phyloP scores from a whole-genome alignment of 1,139 yeast genomes.

The Saccharomyces hybrid region DNA sequence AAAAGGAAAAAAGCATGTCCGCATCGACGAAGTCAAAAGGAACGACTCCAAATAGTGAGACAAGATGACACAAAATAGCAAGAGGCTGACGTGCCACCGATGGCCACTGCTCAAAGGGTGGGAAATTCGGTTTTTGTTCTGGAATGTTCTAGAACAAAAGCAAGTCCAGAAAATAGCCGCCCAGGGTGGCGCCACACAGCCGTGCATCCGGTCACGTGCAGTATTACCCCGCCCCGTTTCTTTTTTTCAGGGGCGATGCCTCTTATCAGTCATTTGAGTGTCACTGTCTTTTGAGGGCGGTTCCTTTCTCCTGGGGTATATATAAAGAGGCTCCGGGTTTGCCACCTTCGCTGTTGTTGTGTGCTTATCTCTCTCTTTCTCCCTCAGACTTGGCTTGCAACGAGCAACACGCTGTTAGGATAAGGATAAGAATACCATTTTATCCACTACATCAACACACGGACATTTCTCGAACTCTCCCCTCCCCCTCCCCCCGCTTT shows the following conservation, averaged over 20 bases:
- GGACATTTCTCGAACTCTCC: not conserved
- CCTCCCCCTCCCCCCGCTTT: not conserved
- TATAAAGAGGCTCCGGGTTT: not conserved
- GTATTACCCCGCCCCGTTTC: conserved; percentile 2
- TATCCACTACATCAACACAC: not conserved
- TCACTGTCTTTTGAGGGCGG: not conserved
- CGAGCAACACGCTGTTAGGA: not conserved
- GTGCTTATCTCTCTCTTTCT: not conserved
- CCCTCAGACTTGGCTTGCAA: not conserved
- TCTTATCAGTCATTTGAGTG: not conserved
- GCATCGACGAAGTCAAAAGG: not conserved
- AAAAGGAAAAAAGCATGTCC: not conserved
- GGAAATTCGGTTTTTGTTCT: not conserved
- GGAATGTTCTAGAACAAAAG: not conserved
- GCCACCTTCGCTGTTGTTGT: not conserved
- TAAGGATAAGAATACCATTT: not conserved
- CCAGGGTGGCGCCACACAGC: not conserved
- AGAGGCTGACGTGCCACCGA: too few species aligned
- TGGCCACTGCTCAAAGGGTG: too few species aligned
- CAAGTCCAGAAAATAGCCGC: not conserved
- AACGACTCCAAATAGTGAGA: not conserved
- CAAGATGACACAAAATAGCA: not conserved
- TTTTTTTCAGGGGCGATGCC: not conserved
- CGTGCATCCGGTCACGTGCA: not conserved
- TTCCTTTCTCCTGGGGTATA: not conserved